Evolutionary conservation across 1,284 basidiomycete genomes (phyloP), one percentile per base, ranked within the genome.

Genomic region (Malassezia sympodialis): DNA sequence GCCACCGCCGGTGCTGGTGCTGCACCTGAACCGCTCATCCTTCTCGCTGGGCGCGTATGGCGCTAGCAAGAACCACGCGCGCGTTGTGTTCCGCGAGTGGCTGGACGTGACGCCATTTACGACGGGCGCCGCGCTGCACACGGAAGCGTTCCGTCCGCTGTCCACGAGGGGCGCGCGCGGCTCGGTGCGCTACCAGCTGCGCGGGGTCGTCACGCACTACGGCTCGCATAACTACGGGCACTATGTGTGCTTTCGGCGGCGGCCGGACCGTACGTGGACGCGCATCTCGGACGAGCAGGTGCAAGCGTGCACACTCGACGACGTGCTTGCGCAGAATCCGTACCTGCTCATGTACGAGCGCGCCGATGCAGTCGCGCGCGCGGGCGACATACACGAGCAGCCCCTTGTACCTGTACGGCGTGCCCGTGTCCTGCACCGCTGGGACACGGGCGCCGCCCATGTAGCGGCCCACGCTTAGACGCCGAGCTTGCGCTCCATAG

Each of bases 341-440:
- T 72, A 67, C 34, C 59, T 74, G 63, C 60, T 72, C 30, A 69
- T 74, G 37, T 74, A 72, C 56, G 65, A 72, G 45, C 44, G 40
- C 37, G 4, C 21, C 10, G 37, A 40, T 14, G 10, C n/a, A 12
- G n/a, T n/a, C n/a, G n/a, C n/a, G n/a, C n/a, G n/a, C 1, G 4
- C 15, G 8, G 2, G 31, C 31, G 19, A 8, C 26, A 27, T 4
- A 4, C 5, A 27, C 26, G 28, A 30, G 21, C 14, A 32, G 24
- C 41, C 17, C 24, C 35, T 31, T 26, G n/a, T 12, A 11, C 53
- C 12, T 8, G 10, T 24, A 19, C 47, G 32, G 23, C 53, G 28
- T 32, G 42, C 54, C 15, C 49, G 54, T 11, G 26, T 43, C 4
- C 15, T 51, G 31, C 54, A 56, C 34, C 49, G 54, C 37, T 56